Base-by-base conservation (phyloP, 495 filamentous ascomycete genomes). In the Neurospora sp. region DNA sequence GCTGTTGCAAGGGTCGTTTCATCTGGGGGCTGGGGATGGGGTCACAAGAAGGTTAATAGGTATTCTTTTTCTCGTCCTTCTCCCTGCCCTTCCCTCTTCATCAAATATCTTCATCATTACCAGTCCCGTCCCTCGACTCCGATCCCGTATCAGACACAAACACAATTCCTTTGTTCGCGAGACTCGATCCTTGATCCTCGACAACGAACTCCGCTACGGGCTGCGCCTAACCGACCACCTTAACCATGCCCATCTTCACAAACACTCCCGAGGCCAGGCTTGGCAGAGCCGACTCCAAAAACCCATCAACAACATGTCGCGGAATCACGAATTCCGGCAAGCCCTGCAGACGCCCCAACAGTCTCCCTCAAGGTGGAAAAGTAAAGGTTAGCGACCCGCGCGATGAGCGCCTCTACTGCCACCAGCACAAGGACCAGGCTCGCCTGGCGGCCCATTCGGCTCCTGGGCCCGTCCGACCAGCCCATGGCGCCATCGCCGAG, bases 391-490 rank as follows among this genome's bases (percentile, higher is more conserved):
- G 83, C 71, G 83, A 85, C 71, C 82, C 81, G 22, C 76, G 77
- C 69, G 77, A 85, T 74, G 82, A 84, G 69, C 79, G 71, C 59
- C 74, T 85, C 71, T 99, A 93, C 79, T 99, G 96, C 85, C 96
- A 93, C 91, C 92, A 96, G 78, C 96, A 99, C 81, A 93, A 93
- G 76, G 93, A 96, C 73, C 96, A 99, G 80, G 93, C 93, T 27
- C 81, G 75, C 68, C 72, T 78, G 42, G 83, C 83, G 20, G 78
- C 83, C 6, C 74, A 75, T 11, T 84, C 85, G 38, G 85, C 78
- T 44, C 81, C 84, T 0, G 83, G 82, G 5, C 78, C 82, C 10
- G 74, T 77, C 44, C 53, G 53, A 18, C 70, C 76, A 48, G 74
- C 77, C 31, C 71, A 76, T 14, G 80, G 76, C 14, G 78, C 81